Evolutionary conservation across 2,329 filamentous ascomycete genomes (phyloP).

Genomic region (Trichoderma oligosporum): DNA sequence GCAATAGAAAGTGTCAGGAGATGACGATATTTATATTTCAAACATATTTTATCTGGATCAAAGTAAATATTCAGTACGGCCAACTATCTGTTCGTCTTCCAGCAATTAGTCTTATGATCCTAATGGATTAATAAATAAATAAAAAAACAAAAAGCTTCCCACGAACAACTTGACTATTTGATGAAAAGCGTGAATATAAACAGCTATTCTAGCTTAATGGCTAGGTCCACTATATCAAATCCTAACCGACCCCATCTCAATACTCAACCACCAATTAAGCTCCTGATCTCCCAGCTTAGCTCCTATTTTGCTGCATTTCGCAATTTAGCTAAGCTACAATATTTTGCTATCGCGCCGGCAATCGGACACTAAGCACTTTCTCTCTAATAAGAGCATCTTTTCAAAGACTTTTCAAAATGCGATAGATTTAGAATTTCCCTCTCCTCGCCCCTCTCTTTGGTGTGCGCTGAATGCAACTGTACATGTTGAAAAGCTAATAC

Average conservation of each 20-base stretch:
- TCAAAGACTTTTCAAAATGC: not conserved
- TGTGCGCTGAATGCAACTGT: not conserved
- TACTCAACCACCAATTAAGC: not conserved
- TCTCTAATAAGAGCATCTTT: not conserved
- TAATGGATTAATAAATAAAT: no score
- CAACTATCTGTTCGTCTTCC: no score
- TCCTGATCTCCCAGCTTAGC: not conserved
- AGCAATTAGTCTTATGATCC: no score
- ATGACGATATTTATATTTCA: not conserved
- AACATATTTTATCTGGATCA: no score
- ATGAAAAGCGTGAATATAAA: not conserved
- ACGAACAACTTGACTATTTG: no score
- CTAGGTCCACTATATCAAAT: not conserved
- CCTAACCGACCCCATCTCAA: conserved; percentile 3
- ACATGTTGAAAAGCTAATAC: no score
- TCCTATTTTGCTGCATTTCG: not conserved
- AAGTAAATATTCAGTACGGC: no score
- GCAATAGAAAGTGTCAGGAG: not conserved
- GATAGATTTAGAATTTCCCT: not conserved
- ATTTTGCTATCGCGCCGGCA: not conserved
- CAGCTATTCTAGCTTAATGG: not conserved
- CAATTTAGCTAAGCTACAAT: conserved; percentile 2
- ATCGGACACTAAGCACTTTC: conserved; percentile 4
- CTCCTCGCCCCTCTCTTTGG: not conserved
- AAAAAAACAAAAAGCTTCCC: no score